Base-by-base conservation (phyloP, 2,329 filamentous ascomycete species). In the Alternaria incomplexa region DNA sequence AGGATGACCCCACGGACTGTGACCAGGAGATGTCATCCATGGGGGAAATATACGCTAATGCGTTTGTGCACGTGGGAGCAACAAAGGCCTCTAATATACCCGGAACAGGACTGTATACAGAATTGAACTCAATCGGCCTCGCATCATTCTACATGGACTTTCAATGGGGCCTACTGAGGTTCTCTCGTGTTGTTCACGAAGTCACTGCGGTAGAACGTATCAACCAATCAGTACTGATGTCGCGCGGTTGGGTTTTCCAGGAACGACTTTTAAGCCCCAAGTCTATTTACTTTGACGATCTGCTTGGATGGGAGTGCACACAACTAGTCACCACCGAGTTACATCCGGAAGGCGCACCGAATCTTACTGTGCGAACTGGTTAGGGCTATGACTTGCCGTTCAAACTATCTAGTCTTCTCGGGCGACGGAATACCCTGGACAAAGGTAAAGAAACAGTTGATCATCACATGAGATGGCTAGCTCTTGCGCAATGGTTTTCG, bases 391-490 rank as follows among this genome's bases (percentile, higher is more conserved):
- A 36, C 4, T 36, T 36, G 30, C 30, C 30, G 30, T 36, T 36
- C 30, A 36, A 36, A 36, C 0, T 36, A 0, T 1, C 30, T 36
- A 36, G 30, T 3, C 30, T 36, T 36, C 30, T 32, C 30, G 30
- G 30, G 4, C 0, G 13, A 8, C 0, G 13, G 30, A 4, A 32
- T 32, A 15, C 30, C 3, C 0, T 32, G 30, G 1, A 4, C 2
- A 32, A 1, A 1, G 4, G 1, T 32, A 0, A 1, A 32, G 2
- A 4, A 2, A 15, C 30, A 1, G 4, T 15, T 36, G 30, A 36
- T 36, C 4, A 36, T 36, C 13, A 36, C 4, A 4, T 36, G 30
- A 36, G 30, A 36, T 36, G 30, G 30, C 30, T 36, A 5, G 30
- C 30, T 36, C 1, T 36, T 36, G 30, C 30, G 30, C 1, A 36